Base-by-base conservation (phyloP, 352 stramenopile genomes). In the Phytophthora palmivora region DNA sequence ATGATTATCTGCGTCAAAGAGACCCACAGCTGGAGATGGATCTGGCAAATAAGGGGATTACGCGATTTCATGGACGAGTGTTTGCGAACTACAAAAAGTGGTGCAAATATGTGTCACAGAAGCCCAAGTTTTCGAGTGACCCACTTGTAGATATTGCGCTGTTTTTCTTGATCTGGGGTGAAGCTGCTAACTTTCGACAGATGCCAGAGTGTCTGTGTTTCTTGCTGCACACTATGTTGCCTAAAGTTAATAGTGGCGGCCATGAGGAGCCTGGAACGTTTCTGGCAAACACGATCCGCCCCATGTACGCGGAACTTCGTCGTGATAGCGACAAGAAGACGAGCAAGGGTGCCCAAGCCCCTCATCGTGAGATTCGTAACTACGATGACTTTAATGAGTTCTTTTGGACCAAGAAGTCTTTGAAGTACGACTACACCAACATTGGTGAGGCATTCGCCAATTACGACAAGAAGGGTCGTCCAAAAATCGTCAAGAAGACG, bases 351-450 rank as follows among this genome's bases (percentile, higher is more conserved):
- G 79, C 79, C 4, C 83, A 79, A 9, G 82, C 82, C 3, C 42
- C 81, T 8, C 87, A 95, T 60, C 63, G 64, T 8, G 75, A 95
- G 51, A 92, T 95, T 48, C 82, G 87, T 7, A 93, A 93, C 70
- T 95, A 95, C 63, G 86, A 95, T 34, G 86, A 95, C 62, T 93
- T 95, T 28, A 95, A 95, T 51, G 86, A 95, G 69, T 95, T 92
- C 44, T 95, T 95, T 53, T 95, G 86, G 86, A 89, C 63, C 12
- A 93, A 93, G 58, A 93, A 92, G 58, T 79, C 71, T n/a, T 64
- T 95, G 11, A 92, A 91, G 67, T 93, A 82, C 65, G 79, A 91
- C 58, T 58, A 74, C 44, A 84, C 51, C 26, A 87, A 59, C 18
- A 91, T 95, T 58, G 73, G 65, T 21, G 80, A 88, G 33, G 84